Percentiles rank a stretch among this genome's conserved stretches.
phyloP scores from a whole-genome alignment of 2,329 filamentous ascomycete species.

The Aspergillus sp. region DNA sequence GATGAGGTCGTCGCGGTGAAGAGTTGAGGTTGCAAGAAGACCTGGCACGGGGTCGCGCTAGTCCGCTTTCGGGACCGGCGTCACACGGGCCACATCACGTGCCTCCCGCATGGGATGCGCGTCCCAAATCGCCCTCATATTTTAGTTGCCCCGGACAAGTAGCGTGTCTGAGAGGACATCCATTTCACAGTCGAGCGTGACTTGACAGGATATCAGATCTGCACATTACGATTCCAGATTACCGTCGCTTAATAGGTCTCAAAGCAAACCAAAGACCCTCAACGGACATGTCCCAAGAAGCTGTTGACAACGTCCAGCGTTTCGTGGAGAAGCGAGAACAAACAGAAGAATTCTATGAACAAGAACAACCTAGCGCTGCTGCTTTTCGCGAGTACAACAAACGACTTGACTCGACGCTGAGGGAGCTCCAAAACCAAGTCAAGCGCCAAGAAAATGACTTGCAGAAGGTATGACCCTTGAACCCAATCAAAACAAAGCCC shows the following conservation, averaged over 20 bases:
- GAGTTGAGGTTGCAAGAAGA: constrained; percentile 24
- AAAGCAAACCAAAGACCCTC: background rate
- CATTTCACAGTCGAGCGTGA: background rate
- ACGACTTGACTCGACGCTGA: constrained; percentile 63
- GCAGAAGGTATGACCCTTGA: constrained; percentile 40
- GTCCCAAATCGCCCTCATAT: background rate
- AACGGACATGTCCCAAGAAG: constrained; percentile 35
- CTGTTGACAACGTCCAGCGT: constrained; percentile 32
- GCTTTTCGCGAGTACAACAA: constrained; percentile 34
- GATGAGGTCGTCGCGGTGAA: constrained; percentile 19
- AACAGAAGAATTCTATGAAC: constrained; percentile 32
- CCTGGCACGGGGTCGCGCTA: constrained; percentile 25
- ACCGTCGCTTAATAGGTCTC: background rate
- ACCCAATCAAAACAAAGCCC: background rate
- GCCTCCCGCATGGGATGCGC: background rate
- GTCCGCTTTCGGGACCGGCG: constrained; percentile 12
- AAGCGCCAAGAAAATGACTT: constrained; percentile 49
- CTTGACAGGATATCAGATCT: background rate
- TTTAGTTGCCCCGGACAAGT: background rate
- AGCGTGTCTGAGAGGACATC: background rate
- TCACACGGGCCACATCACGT: background rate
- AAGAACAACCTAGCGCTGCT: constrained; percentile 27
- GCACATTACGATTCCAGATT: background rate
- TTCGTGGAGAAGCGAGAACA: constrained; percentile 36
- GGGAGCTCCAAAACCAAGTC: constrained; percentile 61